phyloP scores from a whole-genome alignment of 768 basidiomycete species.

The Termitomyces eurrhizus region DNA sequence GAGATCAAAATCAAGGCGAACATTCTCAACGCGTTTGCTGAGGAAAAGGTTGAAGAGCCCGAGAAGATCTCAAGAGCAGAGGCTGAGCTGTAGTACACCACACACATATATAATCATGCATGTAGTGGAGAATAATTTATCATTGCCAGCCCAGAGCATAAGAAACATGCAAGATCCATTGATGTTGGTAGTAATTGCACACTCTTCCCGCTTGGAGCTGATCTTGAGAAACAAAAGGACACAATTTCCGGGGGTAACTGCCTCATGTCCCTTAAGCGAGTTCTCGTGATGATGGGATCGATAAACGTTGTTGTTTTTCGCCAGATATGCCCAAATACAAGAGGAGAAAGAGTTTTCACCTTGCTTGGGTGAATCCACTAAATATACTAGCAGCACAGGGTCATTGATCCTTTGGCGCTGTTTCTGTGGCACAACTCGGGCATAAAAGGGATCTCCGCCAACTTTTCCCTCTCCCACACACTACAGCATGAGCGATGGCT shows the following conservation, averaged over 20 bases:
- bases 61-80: constrained; percentile 32
- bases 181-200: not conserved
- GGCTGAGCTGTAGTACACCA: constrained; percentile 38
- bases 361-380: not conserved
- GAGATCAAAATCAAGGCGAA: constrained; percentile 93
- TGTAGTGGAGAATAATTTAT: not conserved
- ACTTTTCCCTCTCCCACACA: not conserved
- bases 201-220: not conserved
- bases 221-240: constrained; percentile 1
- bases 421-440: not conserved
- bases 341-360: constrained; percentile 1
- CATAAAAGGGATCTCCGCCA: not conserved
- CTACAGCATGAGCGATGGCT: constrained; percentile 5
- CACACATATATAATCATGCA: not conserved
- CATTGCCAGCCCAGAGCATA: not conserved
- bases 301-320: constrained; percentile 11
- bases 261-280: constrained; percentile 28
- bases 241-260: constrained; percentile 6
- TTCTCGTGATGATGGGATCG: constrained; percentile 26
- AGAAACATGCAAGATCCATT: not conserved
- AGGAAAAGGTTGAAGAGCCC: constrained; percentile 33
- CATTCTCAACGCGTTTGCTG: constrained; percentile 64
- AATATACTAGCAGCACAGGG: constrained; percentile 1
- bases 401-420: not conserved
- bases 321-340: not conserved